A percentile compares a stretch with the other conserved stretches of the same genome.
Evolutionary conservation across 495 filamentous ascomycete genomes (phyloP).

Genomic region (Cercophora sp.): DNA sequence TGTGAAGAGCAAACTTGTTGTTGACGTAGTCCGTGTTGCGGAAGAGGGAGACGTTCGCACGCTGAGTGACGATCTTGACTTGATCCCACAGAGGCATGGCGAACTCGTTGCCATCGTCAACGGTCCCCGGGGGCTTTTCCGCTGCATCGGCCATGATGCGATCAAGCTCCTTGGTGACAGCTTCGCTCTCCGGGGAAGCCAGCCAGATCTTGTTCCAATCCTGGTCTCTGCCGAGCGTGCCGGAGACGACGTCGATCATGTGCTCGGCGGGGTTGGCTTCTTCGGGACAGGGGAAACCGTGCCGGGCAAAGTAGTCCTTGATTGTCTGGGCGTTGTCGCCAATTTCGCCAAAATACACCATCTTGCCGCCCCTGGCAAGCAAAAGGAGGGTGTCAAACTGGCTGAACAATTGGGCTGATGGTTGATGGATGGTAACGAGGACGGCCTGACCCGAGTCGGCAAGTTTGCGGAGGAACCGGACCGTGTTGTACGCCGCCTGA

Average conservation of each 20-base stretch:
- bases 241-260: slow-evolving; percentile 83
- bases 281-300: slow-evolving; percentile 62
- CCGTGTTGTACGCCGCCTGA: slow-evolving; percentile 75
- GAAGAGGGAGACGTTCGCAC: slow-evolving; percentile 72
- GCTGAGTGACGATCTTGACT: slow-evolving; percentile 39
- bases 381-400: slow-evolving; percentile 70
- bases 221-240: slow-evolving; percentile 46
- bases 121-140: slow-evolving; percentile 17
- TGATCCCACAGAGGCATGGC: slow-evolving; percentile 35
- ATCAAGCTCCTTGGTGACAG: slow-evolving; percentile 59
- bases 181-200: slow-evolving; percentile 58
- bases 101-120: slow-evolving; percentile 32
- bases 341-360: slow-evolving; percentile 64
- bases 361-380: slow-evolving; percentile 61
- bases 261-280: slow-evolving; percentile 74
- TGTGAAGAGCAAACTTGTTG: slow-evolving; percentile 47
- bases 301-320: slow-evolving; percentile 49
- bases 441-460: slow-evolving; percentile 70
- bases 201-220: slow-evolving; percentile 81
- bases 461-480: slow-evolving; percentile 80
- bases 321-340: slow-evolving; percentile 37
- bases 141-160: slow-evolving; percentile 46
- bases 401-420: slow-evolving; percentile 65
- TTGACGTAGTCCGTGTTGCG: slow-evolving; percentile 68
- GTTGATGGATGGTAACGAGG: slow-evolving; percentile 73